Evolutionary conservation across 1,284 basidiomycete genomes (phyloP).

Genomic region (Puccinia horiana): DNA sequence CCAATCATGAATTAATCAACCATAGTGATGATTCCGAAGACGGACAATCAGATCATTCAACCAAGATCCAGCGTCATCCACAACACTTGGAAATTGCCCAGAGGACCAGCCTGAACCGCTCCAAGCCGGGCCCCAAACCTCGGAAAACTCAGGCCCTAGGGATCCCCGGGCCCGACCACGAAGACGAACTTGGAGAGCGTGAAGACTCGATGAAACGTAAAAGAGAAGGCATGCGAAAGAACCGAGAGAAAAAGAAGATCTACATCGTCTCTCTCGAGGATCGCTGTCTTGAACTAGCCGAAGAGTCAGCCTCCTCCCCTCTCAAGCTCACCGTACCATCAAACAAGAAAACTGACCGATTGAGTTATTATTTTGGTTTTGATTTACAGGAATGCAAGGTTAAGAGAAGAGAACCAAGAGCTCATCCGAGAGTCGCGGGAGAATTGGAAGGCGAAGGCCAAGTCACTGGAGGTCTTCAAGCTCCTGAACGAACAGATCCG

Average conservation of each 20-base stretch:
- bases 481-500: not conserved
- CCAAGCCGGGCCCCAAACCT: constrained; percentile 36
- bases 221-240: constrained; percentile 29
- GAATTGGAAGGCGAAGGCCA: constrained; percentile 42
- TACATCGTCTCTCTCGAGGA: constrained; percentile 45
- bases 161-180: not conserved
- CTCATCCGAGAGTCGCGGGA: constrained; percentile 45
- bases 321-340: not conserved
- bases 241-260: constrained; percentile 23
- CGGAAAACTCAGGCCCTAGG: not conserved
- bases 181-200: not conserved
- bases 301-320: constrained; percentile 17
- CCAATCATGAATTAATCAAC: not conserved
- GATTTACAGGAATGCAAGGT: constrained; percentile 22
- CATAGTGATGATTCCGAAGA: not conserved
- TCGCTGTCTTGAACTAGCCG: constrained; percentile 31
- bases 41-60: not conserved
- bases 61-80: not conserved
- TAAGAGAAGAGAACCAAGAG: constrained; percentile 41
- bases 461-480: constrained; percentile 22
- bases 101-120: not conserved
- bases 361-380: not conserved
- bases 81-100: not conserved
- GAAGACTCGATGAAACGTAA: constrained; percentile 36
- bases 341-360: not conserved